Percentiles rank a stretch among this genome's conserved stretches.
Evolutionary conservation across 768 basidiomycete genomes (phyloP).

Genomic region (Serendipita sp.): DNA sequence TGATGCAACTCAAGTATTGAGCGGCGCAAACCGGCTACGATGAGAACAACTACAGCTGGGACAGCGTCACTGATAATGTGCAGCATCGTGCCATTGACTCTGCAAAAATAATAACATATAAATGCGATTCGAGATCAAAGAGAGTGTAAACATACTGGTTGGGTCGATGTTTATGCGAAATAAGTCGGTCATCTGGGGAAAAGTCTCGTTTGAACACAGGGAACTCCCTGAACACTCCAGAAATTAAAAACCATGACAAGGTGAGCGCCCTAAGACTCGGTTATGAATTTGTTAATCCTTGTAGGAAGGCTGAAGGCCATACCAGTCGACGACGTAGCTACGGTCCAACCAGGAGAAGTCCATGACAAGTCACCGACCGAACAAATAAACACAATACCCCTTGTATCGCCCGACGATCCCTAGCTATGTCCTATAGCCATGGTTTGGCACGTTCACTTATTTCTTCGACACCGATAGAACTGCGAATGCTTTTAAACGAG

Average conservation of each 20-base stretch:
- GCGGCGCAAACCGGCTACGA: slow-evolving; percentile 23
- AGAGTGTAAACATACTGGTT: slow-evolving; percentile 27
- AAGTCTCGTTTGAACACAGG: slow-evolving; percentile 37
- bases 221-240: slow-evolving; percentile 19
- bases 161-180: slow-evolving; percentile 32
- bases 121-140: too few relatives aligned
- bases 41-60: slow-evolving; percentile 26
- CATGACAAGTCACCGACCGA: not conserved
- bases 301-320: slow-evolving; percentile 4
- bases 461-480: not conserved
- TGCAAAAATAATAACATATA: slow-evolving; percentile 13
- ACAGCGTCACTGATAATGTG: slow-evolving; percentile 29
- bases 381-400: not conserved
- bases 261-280: not conserved
- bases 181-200: slow-evolving; percentile 31
- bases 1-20: slow-evolving; percentile 43
- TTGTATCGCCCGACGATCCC: not conserved
- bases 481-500: not conserved
- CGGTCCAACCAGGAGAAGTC: slow-evolving; percentile 18
- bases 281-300: not conserved
- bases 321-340: slow-evolving; percentile 43
- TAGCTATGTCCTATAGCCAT: not conserved
- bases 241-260: slow-evolving; percentile 17
- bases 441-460: not conserved
- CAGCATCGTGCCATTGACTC: slow-evolving; percentile 34